Conservation (phyloP, 257 asterid genomes). For the Mentha longifolia region DNA sequence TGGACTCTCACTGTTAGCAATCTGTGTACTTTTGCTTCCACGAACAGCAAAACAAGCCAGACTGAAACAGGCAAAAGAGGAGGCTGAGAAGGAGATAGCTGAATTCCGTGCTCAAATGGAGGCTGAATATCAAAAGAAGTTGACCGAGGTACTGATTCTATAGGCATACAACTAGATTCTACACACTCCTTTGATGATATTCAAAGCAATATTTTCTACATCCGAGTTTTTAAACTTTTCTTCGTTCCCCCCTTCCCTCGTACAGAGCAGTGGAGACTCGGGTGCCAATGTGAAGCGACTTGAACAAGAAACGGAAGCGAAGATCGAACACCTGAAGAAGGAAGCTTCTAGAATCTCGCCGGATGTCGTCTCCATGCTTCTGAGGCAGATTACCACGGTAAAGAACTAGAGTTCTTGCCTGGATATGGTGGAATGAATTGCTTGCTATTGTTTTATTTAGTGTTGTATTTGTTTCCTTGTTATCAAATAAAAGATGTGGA, state of each 20-base stretch:
- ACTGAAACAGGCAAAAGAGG: conserved; percentile 91
- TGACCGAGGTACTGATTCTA: conserved; percentile 69
- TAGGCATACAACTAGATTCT: not conserved
- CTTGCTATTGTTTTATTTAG: conserved; percentile 32
- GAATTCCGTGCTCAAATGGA: conserved; percentile 93
- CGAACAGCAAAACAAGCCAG: conserved; percentile 83
- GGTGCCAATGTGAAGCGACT: conserved; percentile 96
- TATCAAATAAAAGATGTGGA: conserved; percentile 31
- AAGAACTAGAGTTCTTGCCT: conserved; percentile 50
- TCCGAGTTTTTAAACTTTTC: not conserved
- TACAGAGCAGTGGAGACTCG: conserved; percentile 68
- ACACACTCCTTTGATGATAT: not conserved
- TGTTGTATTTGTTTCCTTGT: conserved; percentile 27
- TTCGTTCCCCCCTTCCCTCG: not conserved
- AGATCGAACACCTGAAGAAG: conserved; percentile 68
- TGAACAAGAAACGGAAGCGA: conserved; percentile 70
- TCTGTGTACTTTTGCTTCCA: conserved; percentile 18
- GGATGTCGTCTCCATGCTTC: conserved; percentile 83
- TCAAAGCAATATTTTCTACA: not conserved
- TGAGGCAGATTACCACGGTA: conserved; percentile 79
- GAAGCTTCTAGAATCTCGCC: conserved; percentile 74
- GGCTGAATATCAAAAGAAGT: conserved; percentile 85
- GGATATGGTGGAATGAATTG: conserved; percentile 21
- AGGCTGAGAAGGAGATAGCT: conserved; percentile 90
- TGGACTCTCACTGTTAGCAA: not conserved